Evolutionary conservation across 1,284 basidiomycete species (phyloP).

Genomic region (Termitomyces sp.): DNA sequence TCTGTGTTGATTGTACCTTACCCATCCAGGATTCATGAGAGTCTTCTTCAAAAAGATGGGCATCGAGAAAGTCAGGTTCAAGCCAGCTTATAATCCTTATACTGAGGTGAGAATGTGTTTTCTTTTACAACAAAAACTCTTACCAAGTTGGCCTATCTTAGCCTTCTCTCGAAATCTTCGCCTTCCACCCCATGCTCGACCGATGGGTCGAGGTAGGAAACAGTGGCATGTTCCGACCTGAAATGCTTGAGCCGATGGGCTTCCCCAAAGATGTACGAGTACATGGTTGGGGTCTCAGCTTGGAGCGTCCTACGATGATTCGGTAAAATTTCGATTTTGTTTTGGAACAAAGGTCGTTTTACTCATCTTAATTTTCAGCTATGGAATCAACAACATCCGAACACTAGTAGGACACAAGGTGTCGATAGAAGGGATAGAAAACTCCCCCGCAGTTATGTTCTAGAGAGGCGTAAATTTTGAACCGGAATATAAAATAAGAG

Average conservation of each 20-base stretch:
- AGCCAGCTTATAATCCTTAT: constrained; percentile 96
- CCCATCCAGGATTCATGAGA: constrained; percentile 82
- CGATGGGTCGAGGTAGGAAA: constrained; percentile 97
- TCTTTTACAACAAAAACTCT: neutral
- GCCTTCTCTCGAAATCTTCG: constrained; percentile 99
- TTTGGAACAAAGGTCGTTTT: neutral
- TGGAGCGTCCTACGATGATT: constrained; percentile 99
- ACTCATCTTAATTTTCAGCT: constrained; percentile 37
- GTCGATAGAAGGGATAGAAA: constrained; percentile 84
- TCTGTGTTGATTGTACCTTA: neutral
- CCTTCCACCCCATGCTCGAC: constrained; percentile 90
- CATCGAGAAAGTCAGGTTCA: constrained; percentile 89
- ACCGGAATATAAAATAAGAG: neutral
- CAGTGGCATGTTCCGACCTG: constrained; percentile 99
- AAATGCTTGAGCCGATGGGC: constrained; percentile 99
- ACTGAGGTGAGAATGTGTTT: constrained; percentile 63
- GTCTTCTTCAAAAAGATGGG: constrained; percentile 99
- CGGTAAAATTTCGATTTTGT: constrained; percentile 45
- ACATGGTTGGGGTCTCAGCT: constrained; percentile 93
- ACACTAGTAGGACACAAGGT: constrained; percentile 98
- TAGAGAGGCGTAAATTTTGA: constrained; percentile 24
- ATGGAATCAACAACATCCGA: constrained; percentile 92
- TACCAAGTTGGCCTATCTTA: constrained; percentile 27
- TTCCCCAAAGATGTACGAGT: constrained; percentile 96
- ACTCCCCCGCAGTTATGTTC: constrained; percentile 86